Evolutionary conservation across 805 yeast genomes (phyloP), one percentile per base, ranked within the genome.

Genomic region (Naumovozyma castellii): DNA sequence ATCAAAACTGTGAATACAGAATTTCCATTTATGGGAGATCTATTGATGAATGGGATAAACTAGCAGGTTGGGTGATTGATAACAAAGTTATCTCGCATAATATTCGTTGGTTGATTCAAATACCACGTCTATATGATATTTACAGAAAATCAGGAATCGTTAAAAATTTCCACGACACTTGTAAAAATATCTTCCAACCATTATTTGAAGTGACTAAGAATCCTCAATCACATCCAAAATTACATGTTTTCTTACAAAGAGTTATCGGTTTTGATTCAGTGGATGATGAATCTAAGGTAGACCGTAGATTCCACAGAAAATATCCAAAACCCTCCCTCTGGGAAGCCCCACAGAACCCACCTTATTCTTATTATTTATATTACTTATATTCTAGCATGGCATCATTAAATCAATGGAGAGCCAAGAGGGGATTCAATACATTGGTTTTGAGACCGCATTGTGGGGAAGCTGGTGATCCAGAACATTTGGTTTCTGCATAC

Each of bases 381-480:
- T 88, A 88, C 65, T 58, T 92, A 42, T 90, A 77, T 59, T 81
- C 96, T 20, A 88, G 88, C 62, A 62, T 92, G 61, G 77, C 94
- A 2, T 76, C 95, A 6, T 71, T 92, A 60, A 92, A 92, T 57
- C 78, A 80, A 47, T 82, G 90, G 77, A 76, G 99, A 64, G 65
- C 70, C 27, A 71, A 67, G 42, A 72, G 88, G 42, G 82, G 84
- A 0, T 83, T 76, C 63, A 88, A 84, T 59, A 88, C 97, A 0
- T 80, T 92, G 63, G 94, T 86, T n/a, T 67, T 92, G 52, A 75
- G 98, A 54, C 99, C 99, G 3, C 99, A 92, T 62, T 85, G 95
- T 51, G 99, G 99, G 47, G 99, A 92, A 64, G 99, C 98, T n/a
- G 99, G 99, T 44, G 98, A 92, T 57, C 97, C 97, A 1, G 97